Evolutionary conservation across 2,329 filamentous ascomycete species (phyloP).

Genomic region (Mycocentrospora acerina): DNA sequence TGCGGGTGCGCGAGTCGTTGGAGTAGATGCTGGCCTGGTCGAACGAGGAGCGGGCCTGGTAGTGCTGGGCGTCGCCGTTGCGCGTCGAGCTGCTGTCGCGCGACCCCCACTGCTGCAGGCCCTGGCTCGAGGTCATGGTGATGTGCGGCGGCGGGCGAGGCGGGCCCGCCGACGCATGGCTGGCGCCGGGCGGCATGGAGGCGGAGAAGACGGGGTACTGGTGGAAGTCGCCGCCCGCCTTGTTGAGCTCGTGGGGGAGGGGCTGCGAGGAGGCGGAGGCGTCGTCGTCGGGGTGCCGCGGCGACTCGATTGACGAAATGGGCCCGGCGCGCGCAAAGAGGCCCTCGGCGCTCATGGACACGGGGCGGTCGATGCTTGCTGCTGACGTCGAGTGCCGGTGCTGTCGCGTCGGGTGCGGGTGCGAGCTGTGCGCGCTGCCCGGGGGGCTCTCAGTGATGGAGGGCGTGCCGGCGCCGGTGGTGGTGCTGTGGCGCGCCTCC

Average conservation of each 20-base stretch:
- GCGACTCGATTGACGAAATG: slow-evolving; percentile 87
- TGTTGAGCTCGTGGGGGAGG: slow-evolving; percentile 80
- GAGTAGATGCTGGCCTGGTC: slow-evolving; percentile 68
- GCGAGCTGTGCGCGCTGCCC: slow-evolving; percentile 61
- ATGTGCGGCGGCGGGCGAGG: slow-evolving; percentile 61
- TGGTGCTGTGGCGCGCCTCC: slow-evolving; percentile 43
- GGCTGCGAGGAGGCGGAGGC: slow-evolving; percentile 76
- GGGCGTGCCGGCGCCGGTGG: too few species aligned
- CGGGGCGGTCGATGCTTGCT: slow-evolving; percentile 68
- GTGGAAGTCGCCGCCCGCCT: slow-evolving; percentile 75
- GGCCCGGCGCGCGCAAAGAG: slow-evolving; percentile 77
- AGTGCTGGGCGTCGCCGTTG: slow-evolving; percentile 26
- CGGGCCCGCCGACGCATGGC: slow-evolving; percentile 55
- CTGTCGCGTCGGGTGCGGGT: slow-evolving; percentile 71
- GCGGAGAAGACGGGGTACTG: slow-evolving; percentile 79
- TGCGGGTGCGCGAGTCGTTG: slow-evolving; percentile 60
- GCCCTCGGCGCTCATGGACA: slow-evolving; percentile 62
- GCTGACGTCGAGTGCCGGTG: slow-evolving; percentile 46
- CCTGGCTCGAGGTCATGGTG: slow-evolving; percentile 71
- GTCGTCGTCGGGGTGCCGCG: slow-evolving; percentile 65
- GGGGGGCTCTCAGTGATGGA: slow-evolving; percentile 62
- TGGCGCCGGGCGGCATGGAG: slow-evolving; percentile 50
- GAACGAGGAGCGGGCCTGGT: slow-evolving; percentile 58
- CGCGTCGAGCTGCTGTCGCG: slow-evolving; percentile 26
- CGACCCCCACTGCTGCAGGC: slow-evolving; percentile 75